Conservation (phyloP, 2,329 filamentous ascomycete species). For the Penicillium griseofulvum region DNA sequence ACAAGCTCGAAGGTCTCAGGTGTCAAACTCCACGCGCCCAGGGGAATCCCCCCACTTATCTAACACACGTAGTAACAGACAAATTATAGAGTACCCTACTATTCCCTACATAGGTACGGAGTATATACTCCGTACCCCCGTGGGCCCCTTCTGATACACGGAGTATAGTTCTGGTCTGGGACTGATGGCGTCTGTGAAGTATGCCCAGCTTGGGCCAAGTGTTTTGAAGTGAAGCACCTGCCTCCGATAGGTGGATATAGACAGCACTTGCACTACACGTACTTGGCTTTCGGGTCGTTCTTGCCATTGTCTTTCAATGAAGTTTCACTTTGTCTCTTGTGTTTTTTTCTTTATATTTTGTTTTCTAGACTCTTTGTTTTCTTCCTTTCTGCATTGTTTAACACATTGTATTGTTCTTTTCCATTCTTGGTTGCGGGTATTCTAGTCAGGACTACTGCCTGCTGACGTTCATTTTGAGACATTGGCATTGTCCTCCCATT, state of each 20-base stretch:
- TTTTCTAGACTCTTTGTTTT: background rate
- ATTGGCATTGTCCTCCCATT: constrained; percentile 6
- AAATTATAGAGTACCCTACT: constrained; percentile 13
- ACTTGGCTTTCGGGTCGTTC: background rate
- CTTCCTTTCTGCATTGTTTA: background rate
- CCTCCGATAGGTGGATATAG: constrained; percentile 16
- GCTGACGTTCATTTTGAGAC: constrained; percentile 5
- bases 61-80: constrained; percentile 18
- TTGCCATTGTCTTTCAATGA: no score
- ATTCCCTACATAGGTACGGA: background rate
- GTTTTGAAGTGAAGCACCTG: background rate
- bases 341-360: background rate
- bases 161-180: constrained; percentile 1
- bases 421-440: constrained; percentile 5
- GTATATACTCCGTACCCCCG: background rate
- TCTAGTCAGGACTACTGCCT: constrained; percentile 21
- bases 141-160: constrained; percentile 9
- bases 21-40: constrained; percentile 16
- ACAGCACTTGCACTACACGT: constrained; percentile 5
- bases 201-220: constrained; percentile 15
- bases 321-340: constrained; percentile 1
- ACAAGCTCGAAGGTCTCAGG: background rate
- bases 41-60: constrained; percentile 10
- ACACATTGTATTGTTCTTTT: background rate
- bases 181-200: constrained; percentile 4